Percentiles rank a stretch among this genome's conserved stretches.
phyloP scores from a whole-genome alignment of 1,284 basidiomycete species.

The Ceratobasidium sp. region DNA sequence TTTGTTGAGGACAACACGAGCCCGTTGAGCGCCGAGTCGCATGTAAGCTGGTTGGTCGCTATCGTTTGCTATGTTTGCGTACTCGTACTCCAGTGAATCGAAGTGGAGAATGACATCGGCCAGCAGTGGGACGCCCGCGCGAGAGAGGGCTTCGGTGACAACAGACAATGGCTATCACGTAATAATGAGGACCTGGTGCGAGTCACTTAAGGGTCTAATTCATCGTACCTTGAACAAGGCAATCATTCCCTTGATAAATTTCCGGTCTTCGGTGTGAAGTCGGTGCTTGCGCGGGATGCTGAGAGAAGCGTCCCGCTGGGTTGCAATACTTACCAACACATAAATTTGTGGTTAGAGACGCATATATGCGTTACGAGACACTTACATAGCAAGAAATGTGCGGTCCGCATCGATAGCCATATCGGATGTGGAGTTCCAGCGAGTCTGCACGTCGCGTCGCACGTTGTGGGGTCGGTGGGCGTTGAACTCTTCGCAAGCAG shows the following conservation, averaged over 20 bases:
- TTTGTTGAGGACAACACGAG: background rate
- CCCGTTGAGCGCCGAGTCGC: background rate
- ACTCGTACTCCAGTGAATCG: too few species aligned
- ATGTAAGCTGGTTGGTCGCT: background rate
- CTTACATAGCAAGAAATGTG: background rate
- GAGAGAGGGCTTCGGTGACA: background rate
- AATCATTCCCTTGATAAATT: background rate
- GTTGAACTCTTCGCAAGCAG: background rate
- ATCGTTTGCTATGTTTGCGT: background rate
- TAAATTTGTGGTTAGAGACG: too few species aligned
- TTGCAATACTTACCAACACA: background rate
- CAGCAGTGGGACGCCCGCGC: background rate
- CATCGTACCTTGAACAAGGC: background rate
- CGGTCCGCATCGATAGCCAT: background rate
- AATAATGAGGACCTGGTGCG: too few species aligned
- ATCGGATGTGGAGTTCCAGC: too few species aligned
- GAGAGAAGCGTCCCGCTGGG: background rate
- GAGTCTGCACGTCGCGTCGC: background rate
- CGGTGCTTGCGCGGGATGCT: background rate
- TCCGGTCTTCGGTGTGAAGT: background rate
- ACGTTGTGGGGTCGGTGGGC: background rate
- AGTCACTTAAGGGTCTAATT: too few species aligned
- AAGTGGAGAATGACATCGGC: slow-evolving; percentile 12
- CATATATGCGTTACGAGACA: background rate
- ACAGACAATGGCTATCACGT: background rate